Evolutionary conservation across 1,284 basidiomycete species (phyloP), one percentile per base, ranked within the genome.

Genomic region (Salmacisia buchloeana): DNA sequence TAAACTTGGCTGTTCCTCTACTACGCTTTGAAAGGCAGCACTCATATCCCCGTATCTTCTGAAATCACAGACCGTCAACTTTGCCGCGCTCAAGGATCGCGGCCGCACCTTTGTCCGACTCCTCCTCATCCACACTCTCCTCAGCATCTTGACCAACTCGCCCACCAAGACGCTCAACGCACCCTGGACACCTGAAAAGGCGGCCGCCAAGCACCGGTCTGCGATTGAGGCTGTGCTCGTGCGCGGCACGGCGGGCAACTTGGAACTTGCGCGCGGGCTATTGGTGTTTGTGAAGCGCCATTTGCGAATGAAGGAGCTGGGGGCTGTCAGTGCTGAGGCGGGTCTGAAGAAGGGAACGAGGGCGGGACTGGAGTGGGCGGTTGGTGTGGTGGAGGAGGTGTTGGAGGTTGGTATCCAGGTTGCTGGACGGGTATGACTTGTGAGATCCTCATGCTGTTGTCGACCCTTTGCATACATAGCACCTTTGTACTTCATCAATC

Each of bases 1-100:
- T 91, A 63, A 66, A n/a, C n/a, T n/a, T n/a, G n/a, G n/a, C n/a
- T n/a, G 80, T 21, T 7, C n/a, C 7, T 27, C 31, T 27, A 15
- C 25, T 25, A 25, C 33, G 23, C 13, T 7, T 15, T 46, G 45
- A 25, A 21, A 46, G 45, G 45, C 12, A 56, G 52, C 25, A 27
- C 18, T 27, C 29, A 38, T 21, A 18, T 27, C 21, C 9, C 25
- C 23, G 6, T 23, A 43, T 13, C 31, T 45, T 36, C 31, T 31
- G 45, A 9, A 46, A 15, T 9, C 68, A 4, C 71, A 74, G 46
- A 67, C 71, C 9, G 67, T 79, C 34, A 69, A 76, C 61, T 78
- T 77, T 56, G 69, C 71, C 0, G 21, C 49, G n/a, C 62, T 76
- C 23, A 56, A 71, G 4, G 62, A 62, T 4, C 45, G 60, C 1